phyloP scores from a whole-genome alignment of 2,329 filamentous ascomycete genomes.

The Fusarium sp. region DNA sequence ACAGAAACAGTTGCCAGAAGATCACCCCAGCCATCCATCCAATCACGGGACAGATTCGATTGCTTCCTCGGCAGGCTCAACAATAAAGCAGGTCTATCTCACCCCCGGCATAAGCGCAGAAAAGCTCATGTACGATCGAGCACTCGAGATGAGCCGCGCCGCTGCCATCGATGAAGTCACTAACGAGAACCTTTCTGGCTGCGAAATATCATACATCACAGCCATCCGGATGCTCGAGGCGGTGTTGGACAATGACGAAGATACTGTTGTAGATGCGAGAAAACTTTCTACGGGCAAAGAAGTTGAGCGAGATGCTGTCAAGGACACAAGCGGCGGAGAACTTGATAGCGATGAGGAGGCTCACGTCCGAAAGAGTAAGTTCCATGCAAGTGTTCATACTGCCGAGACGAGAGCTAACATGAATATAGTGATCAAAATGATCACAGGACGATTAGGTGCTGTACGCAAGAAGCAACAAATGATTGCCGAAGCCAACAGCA shows the following conservation, averaged over 20 bases:
- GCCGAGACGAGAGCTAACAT: constrained; percentile 36
- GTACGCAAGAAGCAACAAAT: constrained; percentile 69
- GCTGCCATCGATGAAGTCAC: constrained; percentile 97
- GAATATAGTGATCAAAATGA: constrained; percentile 68
- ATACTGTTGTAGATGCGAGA: constrained; percentile 45
- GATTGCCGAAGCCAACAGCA: constrained; percentile 65
- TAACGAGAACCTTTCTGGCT: constrained; percentile 85
- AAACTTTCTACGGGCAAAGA: constrained; percentile 52
- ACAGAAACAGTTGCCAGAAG: constrained; percentile 81
- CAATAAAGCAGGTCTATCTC: constrained; percentile 81
- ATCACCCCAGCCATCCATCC: constrained; percentile 85
- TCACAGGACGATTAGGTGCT: constrained; percentile 62
- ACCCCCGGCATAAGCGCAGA: constrained; percentile 92
- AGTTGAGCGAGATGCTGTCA: constrained; percentile 51
- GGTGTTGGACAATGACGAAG: constrained; percentile 84
- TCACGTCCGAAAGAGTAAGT: constrained; percentile 76
- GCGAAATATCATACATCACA: constrained; percentile 91
- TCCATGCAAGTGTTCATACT: neutral
- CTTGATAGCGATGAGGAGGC: constrained; percentile 76
- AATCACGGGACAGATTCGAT: constrained; percentile 73
- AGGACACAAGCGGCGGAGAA: constrained; percentile 54
- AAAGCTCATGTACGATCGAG: constrained; percentile 97
- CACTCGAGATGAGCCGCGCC: constrained; percentile 93
- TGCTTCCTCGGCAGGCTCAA: constrained; percentile 66
- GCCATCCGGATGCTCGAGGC: constrained; percentile 96